phyloP scores from a whole-genome alignment of 495 filamentous ascomycete genomes.

The Bathelium albidoporum region DNA sequence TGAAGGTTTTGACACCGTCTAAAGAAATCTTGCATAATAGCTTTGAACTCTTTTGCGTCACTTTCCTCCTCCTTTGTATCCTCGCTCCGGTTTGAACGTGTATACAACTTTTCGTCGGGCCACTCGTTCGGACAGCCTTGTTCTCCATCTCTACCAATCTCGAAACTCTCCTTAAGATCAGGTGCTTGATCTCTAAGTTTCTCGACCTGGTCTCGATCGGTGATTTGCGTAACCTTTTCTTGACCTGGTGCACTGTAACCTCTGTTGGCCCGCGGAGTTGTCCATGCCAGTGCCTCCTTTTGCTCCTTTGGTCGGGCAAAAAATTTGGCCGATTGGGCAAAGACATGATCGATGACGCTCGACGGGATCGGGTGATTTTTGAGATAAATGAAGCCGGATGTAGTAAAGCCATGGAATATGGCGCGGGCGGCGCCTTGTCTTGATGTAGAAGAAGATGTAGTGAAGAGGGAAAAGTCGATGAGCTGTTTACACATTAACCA shows the following conservation, averaged over 20 bases:
- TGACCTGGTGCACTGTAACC: constrained; percentile 68
- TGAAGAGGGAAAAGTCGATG: constrained; percentile 75
- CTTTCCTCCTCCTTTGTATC: constrained; percentile 34
- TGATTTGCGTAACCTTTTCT: constrained; percentile 61
- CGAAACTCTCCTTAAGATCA: constrained; percentile 76
- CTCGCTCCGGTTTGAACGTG: not conserved
- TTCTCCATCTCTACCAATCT: constrained; percentile 70
- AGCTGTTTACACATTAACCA: constrained; percentile 42
- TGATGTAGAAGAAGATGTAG: constrained; percentile 49
- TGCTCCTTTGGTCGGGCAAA: constrained; percentile 58
- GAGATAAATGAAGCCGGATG: constrained; percentile 85
- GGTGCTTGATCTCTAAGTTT: constrained; percentile 48
- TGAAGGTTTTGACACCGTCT: constrained; percentile 64
- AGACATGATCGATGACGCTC: constrained; percentile 41
- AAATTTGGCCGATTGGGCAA: constrained; percentile 63
- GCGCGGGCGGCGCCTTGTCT: constrained; percentile 56
- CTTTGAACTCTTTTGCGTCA: constrained; percentile 55
- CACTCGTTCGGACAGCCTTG: constrained; percentile 64
- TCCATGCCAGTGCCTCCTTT: constrained; percentile 48
- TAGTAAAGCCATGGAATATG: constrained; percentile 71
- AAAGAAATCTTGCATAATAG: constrained; percentile 64
- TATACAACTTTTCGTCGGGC: constrained; percentile 43
- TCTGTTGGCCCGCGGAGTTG: constrained; percentile 29
- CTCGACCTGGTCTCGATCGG: constrained; percentile 47
- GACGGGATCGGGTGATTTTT: constrained; percentile 63